Conservation (phyloP, 352 stramenopile species). For the Phytophthora agathidicida region DNA sequence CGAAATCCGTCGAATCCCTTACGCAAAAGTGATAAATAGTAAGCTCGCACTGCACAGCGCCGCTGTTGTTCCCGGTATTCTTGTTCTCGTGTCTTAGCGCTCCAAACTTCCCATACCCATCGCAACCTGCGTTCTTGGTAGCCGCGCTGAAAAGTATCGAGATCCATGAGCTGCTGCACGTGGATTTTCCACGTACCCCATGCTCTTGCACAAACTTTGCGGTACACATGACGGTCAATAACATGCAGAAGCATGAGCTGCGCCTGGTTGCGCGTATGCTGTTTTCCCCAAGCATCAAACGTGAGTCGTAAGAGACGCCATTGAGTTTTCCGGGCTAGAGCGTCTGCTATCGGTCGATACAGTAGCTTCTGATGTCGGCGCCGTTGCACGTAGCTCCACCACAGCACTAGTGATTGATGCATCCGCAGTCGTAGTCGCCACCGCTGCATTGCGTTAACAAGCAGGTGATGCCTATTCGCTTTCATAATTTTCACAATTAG, state of each 20-base stretch:
- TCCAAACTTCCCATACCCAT: slow-evolving; percentile 33
- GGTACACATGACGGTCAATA: slow-evolving; percentile 33
- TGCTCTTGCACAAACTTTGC: slow-evolving; percentile 25
- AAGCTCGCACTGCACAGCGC: slow-evolving; percentile 30
- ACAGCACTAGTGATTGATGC: slow-evolving; percentile 16
- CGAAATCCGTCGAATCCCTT: slow-evolving; percentile 26
- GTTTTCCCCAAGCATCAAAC: slow-evolving; percentile 25
- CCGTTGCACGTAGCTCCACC: slow-evolving; percentile 11
- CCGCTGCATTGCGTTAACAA: slow-evolving; percentile 26
- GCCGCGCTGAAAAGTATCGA: slow-evolving; percentile 12
- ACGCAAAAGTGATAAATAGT: slow-evolving; percentile 31
- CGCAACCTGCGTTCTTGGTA: slow-evolving; percentile 16
- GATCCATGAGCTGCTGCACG: slow-evolving; percentile 11
- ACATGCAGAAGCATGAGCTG: slow-evolving; percentile 14
- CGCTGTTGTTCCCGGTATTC: slow-evolving; percentile 26
- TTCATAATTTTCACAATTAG: slow-evolving; percentile 16
- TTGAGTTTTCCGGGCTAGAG: slow-evolving; percentile 7
- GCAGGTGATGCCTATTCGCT: slow-evolving; percentile 9
- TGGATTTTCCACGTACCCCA: slow-evolving; percentile 26
- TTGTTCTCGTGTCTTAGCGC: slow-evolving; percentile 16
- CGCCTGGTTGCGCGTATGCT: not conserved
- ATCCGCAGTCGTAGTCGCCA: slow-evolving; percentile 27
- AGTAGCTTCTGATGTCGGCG: slow-evolving; percentile 10
- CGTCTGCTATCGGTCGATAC: slow-evolving; percentile 16
- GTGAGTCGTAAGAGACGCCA: slow-evolving; percentile 11